Evolutionary conservation across 305 asterid species (phyloP).

Genomic region (Euphrasia arctica): DNA sequence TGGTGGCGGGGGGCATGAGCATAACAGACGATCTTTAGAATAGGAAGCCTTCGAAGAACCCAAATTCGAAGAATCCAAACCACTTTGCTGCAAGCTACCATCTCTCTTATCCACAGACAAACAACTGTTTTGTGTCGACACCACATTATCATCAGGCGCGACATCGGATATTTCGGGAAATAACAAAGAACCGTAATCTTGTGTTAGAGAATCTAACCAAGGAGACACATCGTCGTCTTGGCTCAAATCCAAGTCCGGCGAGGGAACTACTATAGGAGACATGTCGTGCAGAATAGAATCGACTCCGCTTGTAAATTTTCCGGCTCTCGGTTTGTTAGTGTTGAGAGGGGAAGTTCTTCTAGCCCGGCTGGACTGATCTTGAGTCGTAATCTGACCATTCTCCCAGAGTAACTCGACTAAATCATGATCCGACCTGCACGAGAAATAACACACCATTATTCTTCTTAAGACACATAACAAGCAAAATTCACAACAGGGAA

Average conservation of each 20-base stretch:
- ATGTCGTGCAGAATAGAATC: constrained; percentile 47
- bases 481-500: not conserved
- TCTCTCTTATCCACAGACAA: constrained; percentile 19
- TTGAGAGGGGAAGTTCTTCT: constrained; percentile 30
- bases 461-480: not conserved
- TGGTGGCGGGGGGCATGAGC: constrained; percentile 32
- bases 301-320: constrained; percentile 43
- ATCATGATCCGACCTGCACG: constrained; percentile 55
- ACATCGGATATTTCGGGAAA: constrained; percentile 68
- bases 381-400: constrained; percentile 76
- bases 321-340: constrained; percentile 32
- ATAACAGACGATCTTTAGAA: constrained; percentile 36
- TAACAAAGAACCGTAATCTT: constrained; percentile 49
- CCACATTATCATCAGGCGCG: constrained; percentile 35
- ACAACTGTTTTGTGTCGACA: constrained; percentile 42
- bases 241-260: constrained; percentile 45
- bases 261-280: constrained; percentile 43
- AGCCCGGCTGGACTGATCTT: constrained; percentile 57
- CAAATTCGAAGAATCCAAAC: no score
- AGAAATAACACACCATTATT: constrained; percentile 19
- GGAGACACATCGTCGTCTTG: constrained; percentile 73
- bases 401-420: constrained; percentile 83
- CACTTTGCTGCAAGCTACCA: constrained; percentile 30
- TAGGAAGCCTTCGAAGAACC: constrained; percentile 32
- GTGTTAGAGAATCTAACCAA: constrained; percentile 59